Base-by-base conservation (phyloP, 1,139 yeast species). In the Wickerhamomyces sp. region DNA sequence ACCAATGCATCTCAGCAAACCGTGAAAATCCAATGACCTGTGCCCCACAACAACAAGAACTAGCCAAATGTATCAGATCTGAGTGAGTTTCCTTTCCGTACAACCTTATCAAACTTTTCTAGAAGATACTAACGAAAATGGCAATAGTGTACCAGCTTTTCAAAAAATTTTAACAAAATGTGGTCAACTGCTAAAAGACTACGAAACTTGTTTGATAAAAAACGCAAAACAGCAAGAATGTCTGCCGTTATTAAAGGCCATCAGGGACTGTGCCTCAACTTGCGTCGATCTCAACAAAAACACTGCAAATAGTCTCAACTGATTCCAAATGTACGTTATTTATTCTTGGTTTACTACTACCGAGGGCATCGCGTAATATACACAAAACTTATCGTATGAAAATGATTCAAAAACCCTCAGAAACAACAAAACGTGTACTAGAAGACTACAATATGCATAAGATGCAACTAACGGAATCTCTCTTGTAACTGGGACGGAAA, bases 1-100 rank as follows among this genome's bases (percentile, higher is more conserved):
- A 65, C 44, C 61, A 63, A 47, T 64, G 68, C 48, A 57, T 65
- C 30, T 52, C 59, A 10, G 50, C 54, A 14, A 63, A 64, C 40
- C 63, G 58, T 40, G 64, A 62, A 15, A 59, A 57, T 45, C 65
- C 64, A 26, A 43, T 45, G 38, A 55, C 54, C 36, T 65, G 69
- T 48, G 43, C 42, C 6, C 52, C 44, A 31, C 51, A 62, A 26
- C 66, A 64, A 40, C 52, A 53, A 31, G 61, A 55, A 27, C 52
- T 65, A 5, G 54, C 67, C 5, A 33, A 29, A 7, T 65, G 68
- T 43, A 64, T 64, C 35, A 53, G 47, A 34, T 44, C 44, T 10
- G 58, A 56, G 56, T 53, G 37, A 47, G 57, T 50, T 10, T 7
- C 23, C 10, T 10, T n/a, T 7, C 9, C 10, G 7, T n/a, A 23